These are phyloP conservation scores for Fonsecaea multimorphosa DNA, from an alignment of 2,329 filamentous ascomycete species.

Conservation along the genomic window DNA sequence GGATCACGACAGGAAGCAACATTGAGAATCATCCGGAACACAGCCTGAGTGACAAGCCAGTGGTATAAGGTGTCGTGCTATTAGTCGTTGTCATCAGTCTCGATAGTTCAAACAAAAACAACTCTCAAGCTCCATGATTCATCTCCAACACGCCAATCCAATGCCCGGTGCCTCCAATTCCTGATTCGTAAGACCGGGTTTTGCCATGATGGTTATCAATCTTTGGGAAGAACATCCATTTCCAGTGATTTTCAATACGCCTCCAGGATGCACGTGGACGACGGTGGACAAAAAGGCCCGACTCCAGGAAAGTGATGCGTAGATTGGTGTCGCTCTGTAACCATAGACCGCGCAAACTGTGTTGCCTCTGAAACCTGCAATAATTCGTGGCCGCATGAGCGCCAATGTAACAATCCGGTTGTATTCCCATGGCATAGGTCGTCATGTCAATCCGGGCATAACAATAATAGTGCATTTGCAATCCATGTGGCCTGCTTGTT, in stretches of 20 bases:
- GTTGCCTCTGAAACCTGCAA: conserved; percentile 26
- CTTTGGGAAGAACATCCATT: conserved; percentile 15
- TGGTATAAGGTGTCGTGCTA: conserved; percentile 27
- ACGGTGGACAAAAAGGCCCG: conserved; percentile 37
- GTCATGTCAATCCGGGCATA: conserved; percentile 12
- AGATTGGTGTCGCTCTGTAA: conserved; percentile 9
- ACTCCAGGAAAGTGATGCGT: conserved; percentile 23
- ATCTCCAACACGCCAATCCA: conserved; percentile 26
- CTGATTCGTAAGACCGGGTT: conserved; percentile 43
- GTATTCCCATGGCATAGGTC: conserved; percentile 12
- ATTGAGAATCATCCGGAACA: background rate
- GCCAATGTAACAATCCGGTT: conserved; percentile 25
- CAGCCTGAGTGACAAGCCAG: conserved; percentile 6
- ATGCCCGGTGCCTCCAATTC: conserved; percentile 33
- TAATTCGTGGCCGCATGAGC: conserved; percentile 29
- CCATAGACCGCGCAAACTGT: conserved; percentile 16
- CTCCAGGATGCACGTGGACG: conserved; percentile 33
- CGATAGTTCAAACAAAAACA: conserved; percentile 19
- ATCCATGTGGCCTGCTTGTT: conserved; percentile 13
- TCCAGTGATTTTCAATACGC: conserved; percentile 23
- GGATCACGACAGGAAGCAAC: conserved; percentile 10
- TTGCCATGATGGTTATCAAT: conserved; percentile 40
- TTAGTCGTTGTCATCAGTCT: conserved; percentile 28
- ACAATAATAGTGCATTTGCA: conserved; percentile 12
- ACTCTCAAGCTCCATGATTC: background rate